Evolutionary conservation across 345 rosid genomes (phyloP).

Genomic region (Anacardium occidentale): DNA sequence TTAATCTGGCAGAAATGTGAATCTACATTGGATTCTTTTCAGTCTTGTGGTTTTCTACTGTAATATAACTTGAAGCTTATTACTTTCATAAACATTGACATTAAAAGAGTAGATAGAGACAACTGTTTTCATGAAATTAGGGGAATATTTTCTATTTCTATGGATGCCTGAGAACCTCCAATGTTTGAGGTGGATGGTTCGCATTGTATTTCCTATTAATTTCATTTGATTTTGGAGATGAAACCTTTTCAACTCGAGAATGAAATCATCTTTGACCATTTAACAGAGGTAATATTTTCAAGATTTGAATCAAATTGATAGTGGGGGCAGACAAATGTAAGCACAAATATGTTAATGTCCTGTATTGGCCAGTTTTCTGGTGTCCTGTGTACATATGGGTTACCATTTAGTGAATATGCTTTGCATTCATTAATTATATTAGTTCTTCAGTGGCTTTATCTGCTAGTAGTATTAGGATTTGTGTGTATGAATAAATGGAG

Average conservation of each 20-base stretch:
- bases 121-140: neutral
- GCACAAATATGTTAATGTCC: neutral
- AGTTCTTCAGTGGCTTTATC: neutral
- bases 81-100: neutral
- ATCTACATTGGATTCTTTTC: neutral
- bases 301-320: neutral
- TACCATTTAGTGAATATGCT: neutral
- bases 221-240: neutral
- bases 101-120: neutral
- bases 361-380: neutral
- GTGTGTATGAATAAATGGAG: neutral
- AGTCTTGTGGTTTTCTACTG: neutral
- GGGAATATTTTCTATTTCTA: neutral
- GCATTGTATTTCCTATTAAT: neutral
- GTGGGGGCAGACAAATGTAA: neutral
- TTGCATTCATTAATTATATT: too few species aligned
- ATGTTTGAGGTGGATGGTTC: neutral
- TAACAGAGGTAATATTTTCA: neutral
- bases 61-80: neutral
- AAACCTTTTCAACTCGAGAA: neutral
- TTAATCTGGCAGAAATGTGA: slow-evolving; percentile 7
- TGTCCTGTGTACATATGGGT: neutral
- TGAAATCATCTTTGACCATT: neutral
- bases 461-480: neutral
- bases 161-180: neutral